These are phyloP conservation scores for Mycena chlorophos DNA, from an alignment of 768 basidiomycete genomes.

Conservation along the genomic window DNA sequence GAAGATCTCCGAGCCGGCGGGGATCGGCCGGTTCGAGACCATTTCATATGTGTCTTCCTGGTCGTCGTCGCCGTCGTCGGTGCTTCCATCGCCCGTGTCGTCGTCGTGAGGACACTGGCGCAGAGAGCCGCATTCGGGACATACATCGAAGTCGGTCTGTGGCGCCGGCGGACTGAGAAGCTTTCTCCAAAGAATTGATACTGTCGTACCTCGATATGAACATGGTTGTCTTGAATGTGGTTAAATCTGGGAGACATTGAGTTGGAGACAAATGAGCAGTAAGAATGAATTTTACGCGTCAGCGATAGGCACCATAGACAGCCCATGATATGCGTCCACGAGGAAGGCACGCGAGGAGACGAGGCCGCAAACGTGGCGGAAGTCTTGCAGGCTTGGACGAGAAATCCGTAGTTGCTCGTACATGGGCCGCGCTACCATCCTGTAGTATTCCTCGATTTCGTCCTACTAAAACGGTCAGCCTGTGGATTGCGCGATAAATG, in stretches of 20 bases:
- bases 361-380: conserved; percentile 56
- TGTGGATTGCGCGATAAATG: not conserved
- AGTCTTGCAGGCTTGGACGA: conserved; percentile 38
- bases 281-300: conserved; percentile 56
- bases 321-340: conserved; percentile 76
- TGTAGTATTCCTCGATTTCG: conserved; percentile 38
- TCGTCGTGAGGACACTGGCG: conserved; percentile 67
- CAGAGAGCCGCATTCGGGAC: conserved; percentile 68
- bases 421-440: conserved; percentile 28
- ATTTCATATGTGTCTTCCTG: conserved; percentile 60
- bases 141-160: conserved; percentile 75
- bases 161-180: conserved; percentile 10
- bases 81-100: conserved; percentile 14
- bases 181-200: not conserved
- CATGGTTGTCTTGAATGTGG: conserved; percentile 64
- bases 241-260: conserved; percentile 60
- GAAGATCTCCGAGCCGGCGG: conserved; percentile 58
- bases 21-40: conserved; percentile 57
- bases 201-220: conserved; percentile 67
- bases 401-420: conserved; percentile 9
- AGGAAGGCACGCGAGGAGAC: conserved; percentile 84
- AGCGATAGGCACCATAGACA: conserved; percentile 84
- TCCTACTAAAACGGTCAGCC: conserved; percentile 26
- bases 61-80: conserved; percentile 12
- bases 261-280: conserved; percentile 1